phyloP scores from a whole-genome alignment of 163 green algal genomes.

The Chlamydomonas reinhardtii region DNA sequence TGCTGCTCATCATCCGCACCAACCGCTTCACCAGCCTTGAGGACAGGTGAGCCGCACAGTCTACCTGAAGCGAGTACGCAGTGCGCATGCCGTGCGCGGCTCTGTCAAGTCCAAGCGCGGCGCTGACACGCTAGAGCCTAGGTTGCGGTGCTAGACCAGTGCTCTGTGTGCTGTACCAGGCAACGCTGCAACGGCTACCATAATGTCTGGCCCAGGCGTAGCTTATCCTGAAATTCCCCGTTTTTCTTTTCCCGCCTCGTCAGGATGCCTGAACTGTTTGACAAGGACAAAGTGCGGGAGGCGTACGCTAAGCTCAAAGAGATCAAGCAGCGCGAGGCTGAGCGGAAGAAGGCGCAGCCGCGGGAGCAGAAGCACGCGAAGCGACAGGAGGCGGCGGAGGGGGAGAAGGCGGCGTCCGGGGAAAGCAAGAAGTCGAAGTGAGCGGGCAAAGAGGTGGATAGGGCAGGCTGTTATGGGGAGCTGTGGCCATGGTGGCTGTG shows the following conservation, averaged over 20 bases:
- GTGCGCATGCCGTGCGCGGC: too few species aligned
- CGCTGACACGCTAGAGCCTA: too few species aligned
- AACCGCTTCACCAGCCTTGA: slow-evolving; percentile 42
- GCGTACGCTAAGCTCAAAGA: slow-evolving; percentile 4
- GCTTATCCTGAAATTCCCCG: not conserved
- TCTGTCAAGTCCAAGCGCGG: too few species aligned
- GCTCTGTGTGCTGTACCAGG: too few species aligned
- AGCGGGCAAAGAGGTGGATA: not conserved
- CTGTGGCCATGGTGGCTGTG: too few species aligned
- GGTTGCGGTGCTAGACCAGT: too few species aligned
- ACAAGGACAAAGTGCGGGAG: slow-evolving; percentile 28
- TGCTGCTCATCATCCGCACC: slow-evolving; percentile 79
- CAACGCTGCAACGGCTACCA: too few species aligned
- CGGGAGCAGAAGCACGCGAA: not conserved
- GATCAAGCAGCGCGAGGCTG: slow-evolving; percentile 17
- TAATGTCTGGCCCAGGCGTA: too few species aligned
- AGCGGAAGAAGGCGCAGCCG: not conserved
- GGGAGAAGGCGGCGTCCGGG: not conserved
- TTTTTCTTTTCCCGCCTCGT: not conserved
- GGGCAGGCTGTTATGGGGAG: not conserved
- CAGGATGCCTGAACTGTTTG: slow-evolving; percentile 49
- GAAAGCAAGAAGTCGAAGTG: slow-evolving; percentile 42
- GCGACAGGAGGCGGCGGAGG: not conserved
- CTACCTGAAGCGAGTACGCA: not conserved
- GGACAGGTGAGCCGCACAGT: slow-evolving; percentile 16